Evolutionary conservation across 164 flowering plant genomes (phyloP).

Genomic region (Umbellularia californica): DNA sequence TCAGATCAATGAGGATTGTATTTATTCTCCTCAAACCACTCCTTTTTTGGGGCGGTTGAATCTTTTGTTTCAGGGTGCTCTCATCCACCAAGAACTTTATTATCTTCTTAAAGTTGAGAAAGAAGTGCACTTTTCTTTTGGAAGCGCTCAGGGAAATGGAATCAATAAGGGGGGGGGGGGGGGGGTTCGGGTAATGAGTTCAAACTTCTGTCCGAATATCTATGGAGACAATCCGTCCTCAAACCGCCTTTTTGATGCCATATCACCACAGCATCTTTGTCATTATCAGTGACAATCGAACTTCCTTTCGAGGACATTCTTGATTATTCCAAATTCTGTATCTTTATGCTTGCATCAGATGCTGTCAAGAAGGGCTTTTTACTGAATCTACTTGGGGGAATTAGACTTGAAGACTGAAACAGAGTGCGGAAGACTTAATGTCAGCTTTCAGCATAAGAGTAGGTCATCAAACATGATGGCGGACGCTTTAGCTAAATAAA

Average conservation of each 20-base stretch:
- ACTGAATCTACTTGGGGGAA: conserved; percentile 59
- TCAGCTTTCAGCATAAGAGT: too few relatives aligned
- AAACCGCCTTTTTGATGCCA: conserved; percentile 87
- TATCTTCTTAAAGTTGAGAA: conserved; percentile 80
- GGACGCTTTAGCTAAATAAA: too few relatives aligned
- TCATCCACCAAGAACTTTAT: conserved; percentile 77
- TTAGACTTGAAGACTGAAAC: conserved; percentile 54
- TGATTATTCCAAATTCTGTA: conserved; percentile 73
- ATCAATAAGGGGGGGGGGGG: conserved; percentile 30
- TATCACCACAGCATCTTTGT: conserved; percentile 85
- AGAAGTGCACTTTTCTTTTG: conserved; percentile 80
- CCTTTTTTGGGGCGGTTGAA: neutral
- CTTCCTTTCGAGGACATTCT: conserved; percentile 84
- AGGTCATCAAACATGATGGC: too few relatives aligned
- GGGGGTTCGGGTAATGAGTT: conserved; percentile 67
- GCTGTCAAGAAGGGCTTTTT: conserved; percentile 58
- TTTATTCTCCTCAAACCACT: neutral
- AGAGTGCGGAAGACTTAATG: conserved; percentile 88
- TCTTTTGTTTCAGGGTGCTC: conserved; percentile 58
- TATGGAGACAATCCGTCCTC: conserved; percentile 99
- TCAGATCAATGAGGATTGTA: neutral
- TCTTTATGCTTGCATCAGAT: conserved; percentile 65
- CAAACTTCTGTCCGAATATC: conserved; percentile 82
- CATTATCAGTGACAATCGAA: conserved; percentile 86
- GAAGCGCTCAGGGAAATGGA: conserved; percentile 53